These are phyloP conservation scores for Pleurotus platypus DNA, from an alignment of 768 basidiomycete species.

Conservation along the genomic window DNA sequence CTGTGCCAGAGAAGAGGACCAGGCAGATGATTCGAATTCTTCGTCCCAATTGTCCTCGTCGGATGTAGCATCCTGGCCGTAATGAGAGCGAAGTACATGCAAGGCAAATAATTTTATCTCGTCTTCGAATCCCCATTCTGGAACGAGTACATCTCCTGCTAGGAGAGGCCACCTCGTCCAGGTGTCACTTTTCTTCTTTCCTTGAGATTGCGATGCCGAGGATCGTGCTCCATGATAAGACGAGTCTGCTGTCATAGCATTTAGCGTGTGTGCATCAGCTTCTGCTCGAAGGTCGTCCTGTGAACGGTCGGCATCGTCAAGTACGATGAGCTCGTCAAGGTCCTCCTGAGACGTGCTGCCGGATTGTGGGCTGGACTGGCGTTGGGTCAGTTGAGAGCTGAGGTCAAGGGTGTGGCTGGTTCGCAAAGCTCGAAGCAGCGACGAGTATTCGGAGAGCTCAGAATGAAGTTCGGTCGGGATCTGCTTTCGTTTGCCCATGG, in stretches of 20 bases:
- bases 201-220: not conserved
- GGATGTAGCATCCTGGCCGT: conserved; percentile 17
- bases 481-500: conserved; percentile 34
- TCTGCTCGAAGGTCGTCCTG: conserved; percentile 12
- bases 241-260: conserved; percentile 11
- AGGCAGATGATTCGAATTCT: conserved; percentile 25
- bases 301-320: conserved; percentile 13
- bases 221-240: conserved; percentile 1
- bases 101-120: conserved; percentile 52
- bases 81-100: not conserved
- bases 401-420: conserved; percentile 57
- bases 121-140: conserved; percentile 71
- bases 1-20: conserved; percentile 33
- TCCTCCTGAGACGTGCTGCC: not conserved
- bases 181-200: conserved; percentile 29
- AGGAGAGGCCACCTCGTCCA: conserved; percentile 82
- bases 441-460: conserved; percentile 66
- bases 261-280: not conserved
- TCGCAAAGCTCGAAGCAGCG: conserved; percentile 61
- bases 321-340: conserved; percentile 16
- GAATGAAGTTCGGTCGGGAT: conserved; percentile 56
- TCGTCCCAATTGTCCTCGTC: conserved; percentile 20
- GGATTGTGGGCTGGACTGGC: conserved; percentile 18
- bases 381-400: conserved; percentile 39
- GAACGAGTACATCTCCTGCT: conserved; percentile 53